Conservation (phyloP, 2,329 filamentous ascomycete species). For the Ophiostoma triangulosporum region DNA sequence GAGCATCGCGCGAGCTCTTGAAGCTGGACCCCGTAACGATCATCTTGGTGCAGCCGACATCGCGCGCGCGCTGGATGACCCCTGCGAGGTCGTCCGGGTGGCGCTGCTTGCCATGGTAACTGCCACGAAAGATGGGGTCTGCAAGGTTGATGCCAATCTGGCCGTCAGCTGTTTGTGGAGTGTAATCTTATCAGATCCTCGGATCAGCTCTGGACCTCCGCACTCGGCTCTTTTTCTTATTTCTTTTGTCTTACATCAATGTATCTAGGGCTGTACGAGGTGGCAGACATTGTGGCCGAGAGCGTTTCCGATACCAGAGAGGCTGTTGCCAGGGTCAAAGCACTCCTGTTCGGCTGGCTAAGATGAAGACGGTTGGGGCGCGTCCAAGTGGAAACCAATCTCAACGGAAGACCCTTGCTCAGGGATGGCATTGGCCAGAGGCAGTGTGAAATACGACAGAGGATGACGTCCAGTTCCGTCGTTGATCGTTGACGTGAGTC, state of each 20-base stretch:
- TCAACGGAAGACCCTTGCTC: slow-evolving; percentile 5
- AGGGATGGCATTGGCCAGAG: slow-evolving; percentile 9
- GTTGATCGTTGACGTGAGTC: not conserved
- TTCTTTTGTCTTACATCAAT: slow-evolving; percentile 38
- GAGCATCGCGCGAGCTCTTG: slow-evolving; percentile 58
- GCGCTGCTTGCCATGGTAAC: slow-evolving; percentile 64
- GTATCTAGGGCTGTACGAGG: slow-evolving; percentile 37
- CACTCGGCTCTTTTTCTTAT: too few relatives aligned
- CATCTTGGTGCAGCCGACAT: slow-evolving; percentile 74
- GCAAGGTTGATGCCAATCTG: slow-evolving; percentile 91
- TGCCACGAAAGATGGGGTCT: slow-evolving; percentile 76
- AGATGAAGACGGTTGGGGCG: slow-evolving; percentile 3
- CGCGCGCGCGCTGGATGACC: slow-evolving; percentile 64
- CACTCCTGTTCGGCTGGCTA: not conserved
- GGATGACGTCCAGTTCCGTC: too few relatives aligned
- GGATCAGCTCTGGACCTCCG: too few relatives aligned
- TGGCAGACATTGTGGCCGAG: not conserved
- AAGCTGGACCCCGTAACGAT: slow-evolving; percentile 90
- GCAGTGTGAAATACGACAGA: not conserved
- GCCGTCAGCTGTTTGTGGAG: too few relatives aligned
- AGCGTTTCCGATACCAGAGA: not conserved
- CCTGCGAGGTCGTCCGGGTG: slow-evolving; percentile 62
- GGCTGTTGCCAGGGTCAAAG: not conserved
- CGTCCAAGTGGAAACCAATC: slow-evolving; percentile 8
- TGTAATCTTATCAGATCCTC: not conserved